Evolutionary conservation across 1,284 basidiomycete genomes (phyloP).

Genomic region (Apiotrichum montevideense): DNA sequence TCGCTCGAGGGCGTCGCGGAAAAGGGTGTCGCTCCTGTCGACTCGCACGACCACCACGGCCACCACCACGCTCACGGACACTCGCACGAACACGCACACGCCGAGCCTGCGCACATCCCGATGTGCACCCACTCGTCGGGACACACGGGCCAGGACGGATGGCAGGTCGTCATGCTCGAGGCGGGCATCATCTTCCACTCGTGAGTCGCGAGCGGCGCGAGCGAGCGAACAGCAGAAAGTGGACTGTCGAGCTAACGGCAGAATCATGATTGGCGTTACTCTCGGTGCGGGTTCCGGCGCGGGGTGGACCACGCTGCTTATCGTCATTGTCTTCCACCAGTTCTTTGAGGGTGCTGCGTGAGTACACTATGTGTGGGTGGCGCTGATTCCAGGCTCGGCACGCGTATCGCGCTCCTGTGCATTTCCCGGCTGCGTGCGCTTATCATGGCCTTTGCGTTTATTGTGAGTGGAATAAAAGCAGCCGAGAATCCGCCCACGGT

Average conservation of each 20-base stretch:
- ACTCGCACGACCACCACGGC: not conserved
- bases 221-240: too few relatives aligned
- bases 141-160: slow-evolving; percentile 5
- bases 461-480: slow-evolving; percentile 1
- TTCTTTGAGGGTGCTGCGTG: slow-evolving; percentile 30
- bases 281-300: slow-evolving; percentile 22
- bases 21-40: not conserved
- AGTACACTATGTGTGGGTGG: not conserved
- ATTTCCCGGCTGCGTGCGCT: slow-evolving; percentile 15
- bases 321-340: slow-evolving; percentile 36
- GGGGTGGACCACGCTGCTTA: slow-evolving; percentile 25
- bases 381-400: slow-evolving; percentile 17
- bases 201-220: not conserved
- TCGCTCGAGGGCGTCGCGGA: not conserved
- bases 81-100: not conserved
- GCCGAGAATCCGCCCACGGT: too few relatives aligned
- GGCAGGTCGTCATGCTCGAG: slow-evolving; percentile 45
- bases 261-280: slow-evolving; percentile 27
- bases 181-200: slow-evolving; percentile 49
- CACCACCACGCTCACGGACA: not conserved
- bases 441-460: slow-evolving; percentile 26
- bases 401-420: slow-evolving; percentile 28
- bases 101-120: not conserved
- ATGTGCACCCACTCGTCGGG: not conserved
- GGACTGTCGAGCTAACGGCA: not conserved